These are phyloP conservation scores for Lippia alba DNA, from an alignment of 305 asterid genomes.

Conservation along the genomic window DNA sequence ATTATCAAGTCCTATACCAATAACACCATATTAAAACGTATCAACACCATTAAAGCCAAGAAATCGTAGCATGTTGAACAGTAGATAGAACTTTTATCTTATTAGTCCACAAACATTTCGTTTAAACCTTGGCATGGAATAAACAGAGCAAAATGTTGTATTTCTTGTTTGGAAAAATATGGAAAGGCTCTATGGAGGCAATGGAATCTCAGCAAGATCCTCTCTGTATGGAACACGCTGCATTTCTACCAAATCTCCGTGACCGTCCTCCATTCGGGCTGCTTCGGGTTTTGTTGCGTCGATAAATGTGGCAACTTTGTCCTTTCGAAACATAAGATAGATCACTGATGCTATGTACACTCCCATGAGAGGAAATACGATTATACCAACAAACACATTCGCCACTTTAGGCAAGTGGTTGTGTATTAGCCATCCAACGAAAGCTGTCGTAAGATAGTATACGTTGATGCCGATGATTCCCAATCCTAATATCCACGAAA, in stretches of 20 bases:
- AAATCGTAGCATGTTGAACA: too few species aligned
- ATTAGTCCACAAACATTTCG: too few species aligned
- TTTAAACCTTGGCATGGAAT: too few species aligned
- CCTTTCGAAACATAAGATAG: constrained; percentile 81
- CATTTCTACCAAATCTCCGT: constrained; percentile 34
- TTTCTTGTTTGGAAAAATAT: too few species aligned
- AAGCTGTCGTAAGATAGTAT: constrained; percentile 73
- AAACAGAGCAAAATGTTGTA: too few species aligned
- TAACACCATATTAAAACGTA: too few species aligned
- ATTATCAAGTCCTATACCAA: too few species aligned
- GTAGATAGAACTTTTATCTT: too few species aligned
- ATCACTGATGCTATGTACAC: constrained; percentile 55
- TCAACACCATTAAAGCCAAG: too few species aligned
- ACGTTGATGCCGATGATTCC: constrained; percentile 89
- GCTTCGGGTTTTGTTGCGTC: constrained; percentile 53
- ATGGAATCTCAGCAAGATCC: constrained; percentile 68
- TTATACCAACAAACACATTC: constrained; percentile 66
- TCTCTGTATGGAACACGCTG: constrained; percentile 60
- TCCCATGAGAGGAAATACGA: constrained; percentile 80
- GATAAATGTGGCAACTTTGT: constrained; percentile 57
- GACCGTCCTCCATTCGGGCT: constrained; percentile 54
- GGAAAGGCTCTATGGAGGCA: constrained; percentile 37
- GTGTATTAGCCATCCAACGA: constrained; percentile 74
- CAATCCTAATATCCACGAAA: constrained; percentile 81
- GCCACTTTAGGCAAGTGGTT: constrained; percentile 67